Evolutionary conservation across 495 filamentous ascomycete species (phyloP).

Genomic region (Penicillium pulvis): DNA sequence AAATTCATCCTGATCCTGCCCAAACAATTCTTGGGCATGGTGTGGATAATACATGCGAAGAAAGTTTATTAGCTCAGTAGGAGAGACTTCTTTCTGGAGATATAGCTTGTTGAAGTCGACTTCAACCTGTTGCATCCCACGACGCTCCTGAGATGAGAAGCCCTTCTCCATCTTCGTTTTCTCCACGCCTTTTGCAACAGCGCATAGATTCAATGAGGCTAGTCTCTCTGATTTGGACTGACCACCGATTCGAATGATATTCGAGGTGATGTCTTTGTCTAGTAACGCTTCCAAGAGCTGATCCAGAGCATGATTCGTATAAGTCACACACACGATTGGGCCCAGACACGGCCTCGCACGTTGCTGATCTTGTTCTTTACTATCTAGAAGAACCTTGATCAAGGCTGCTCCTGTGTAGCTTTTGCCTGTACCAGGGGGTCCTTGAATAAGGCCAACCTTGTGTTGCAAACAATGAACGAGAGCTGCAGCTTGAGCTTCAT

Average conservation of each 20-base stretch:
- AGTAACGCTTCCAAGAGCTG: conserved; percentile 19
- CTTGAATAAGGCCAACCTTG: conserved; percentile 65
- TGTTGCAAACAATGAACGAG: conserved; percentile 11
- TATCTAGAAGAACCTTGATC: conserved; percentile 50
- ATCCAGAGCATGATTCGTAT: conserved; percentile 20
- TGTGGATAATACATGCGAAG: not conserved
- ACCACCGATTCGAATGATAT: not conserved
- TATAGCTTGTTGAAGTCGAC: not conserved
- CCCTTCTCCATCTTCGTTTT: not conserved
- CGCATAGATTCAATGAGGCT: not conserved
- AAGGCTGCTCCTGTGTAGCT: conserved; percentile 60
- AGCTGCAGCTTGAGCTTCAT: not conserved
- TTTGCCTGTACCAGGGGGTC: conserved; percentile 83
- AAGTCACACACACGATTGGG: conserved; percentile 4
- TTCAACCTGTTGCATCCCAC: not conserved
- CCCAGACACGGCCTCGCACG: not conserved
- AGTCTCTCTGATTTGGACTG: not conserved
- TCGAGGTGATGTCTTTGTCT: conserved; percentile 14
- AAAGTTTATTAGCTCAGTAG: not conserved
- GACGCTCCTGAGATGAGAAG: not conserved
- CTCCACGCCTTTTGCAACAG: not conserved
- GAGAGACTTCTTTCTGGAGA: not conserved
- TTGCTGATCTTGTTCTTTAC: not conserved
- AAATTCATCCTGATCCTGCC: not conserved
- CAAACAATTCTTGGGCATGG: not conserved